Percentiles rank a stretch among this genome's conserved stretches.
Evolutionary conservation across 331 rosid species (phyloP).

Genomic region (Erythrophleum ivorense): DNA sequence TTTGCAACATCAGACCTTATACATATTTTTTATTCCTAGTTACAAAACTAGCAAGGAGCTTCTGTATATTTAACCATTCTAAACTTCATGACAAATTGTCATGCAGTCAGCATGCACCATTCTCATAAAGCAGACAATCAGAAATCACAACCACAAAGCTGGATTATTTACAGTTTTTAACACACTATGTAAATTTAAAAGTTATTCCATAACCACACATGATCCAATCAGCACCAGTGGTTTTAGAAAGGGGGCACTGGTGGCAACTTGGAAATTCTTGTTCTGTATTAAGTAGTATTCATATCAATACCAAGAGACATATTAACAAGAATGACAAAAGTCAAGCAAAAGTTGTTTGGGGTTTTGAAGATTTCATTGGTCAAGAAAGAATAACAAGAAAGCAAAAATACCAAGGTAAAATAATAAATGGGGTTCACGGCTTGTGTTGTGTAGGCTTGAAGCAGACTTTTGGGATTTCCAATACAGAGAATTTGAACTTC

Average conservation of each 20-base stretch:
- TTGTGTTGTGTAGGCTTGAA: neutral
- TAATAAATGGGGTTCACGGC: conserved; percentile 6
- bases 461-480: conserved; percentile 18
- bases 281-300: too few relatives aligned
- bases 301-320: conserved; percentile 13
- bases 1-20: conserved; percentile 20
- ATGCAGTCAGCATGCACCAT: conserved; percentile 10
- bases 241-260: conserved; percentile 16
- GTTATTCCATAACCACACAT: conserved; percentile 9
- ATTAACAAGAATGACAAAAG: neutral
- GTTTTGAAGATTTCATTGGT: neutral
- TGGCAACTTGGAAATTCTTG: conserved; percentile 9
- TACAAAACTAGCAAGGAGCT: conserved; percentile 30
- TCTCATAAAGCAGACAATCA: conserved; percentile 8
- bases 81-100: conserved; percentile 1
- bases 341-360: neutral
- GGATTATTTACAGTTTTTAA: conserved; percentile 18
- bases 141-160: conserved; percentile 1
- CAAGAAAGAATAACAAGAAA: neutral
- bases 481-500: neutral
- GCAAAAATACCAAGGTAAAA: neutral
- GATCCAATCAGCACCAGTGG: conserved; percentile 19
- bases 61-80: conserved; percentile 6
- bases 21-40: conserved; percentile 16
- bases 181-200: neutral